Conservation (phyloP, 495 filamentous ascomycete species). For the Penicillium ucsense region DNA sequence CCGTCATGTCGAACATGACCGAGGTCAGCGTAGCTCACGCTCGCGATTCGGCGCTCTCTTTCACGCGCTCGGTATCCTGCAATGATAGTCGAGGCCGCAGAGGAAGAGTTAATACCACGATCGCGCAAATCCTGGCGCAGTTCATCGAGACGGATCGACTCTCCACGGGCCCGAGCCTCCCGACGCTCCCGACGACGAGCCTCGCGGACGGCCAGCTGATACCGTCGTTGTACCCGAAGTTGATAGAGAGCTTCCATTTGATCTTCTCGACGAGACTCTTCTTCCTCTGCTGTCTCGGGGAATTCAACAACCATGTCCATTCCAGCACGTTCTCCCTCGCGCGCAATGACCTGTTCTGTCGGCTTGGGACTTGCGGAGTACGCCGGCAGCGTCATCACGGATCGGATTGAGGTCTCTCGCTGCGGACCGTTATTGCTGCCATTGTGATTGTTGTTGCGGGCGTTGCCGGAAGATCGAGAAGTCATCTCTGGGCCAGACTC, state of each 20-base stretch:
- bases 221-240: slow-evolving; percentile 68
- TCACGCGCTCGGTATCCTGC: slow-evolving; percentile 58
- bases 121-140: slow-evolving; percentile 37
- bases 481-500: slow-evolving; percentile 21
- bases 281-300: slow-evolving; percentile 60
- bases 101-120: slow-evolving; percentile 16
- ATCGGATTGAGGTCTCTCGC: slow-evolving; percentile 78
- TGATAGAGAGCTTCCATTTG: slow-evolving; percentile 93
- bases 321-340: slow-evolving; percentile 84
- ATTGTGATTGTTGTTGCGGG: neutral
- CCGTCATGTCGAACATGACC: slow-evolving; percentile 86
- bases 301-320: slow-evolving; percentile 88
- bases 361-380: slow-evolving; percentile 63
- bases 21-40: slow-evolving; percentile 76
- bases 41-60: slow-evolving; percentile 66
- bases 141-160: slow-evolving; percentile 51
- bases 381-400: slow-evolving; percentile 81
- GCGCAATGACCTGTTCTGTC: slow-evolving; percentile 74
- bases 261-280: slow-evolving; percentile 74
- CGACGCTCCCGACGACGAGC: slow-evolving; percentile 53
- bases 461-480: neutral
- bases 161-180: slow-evolving; percentile 62
- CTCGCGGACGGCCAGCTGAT: slow-evolving; percentile 68
- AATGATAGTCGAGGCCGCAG: slow-evolving; percentile 29
- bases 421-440: slow-evolving; percentile 43